These are phyloP conservation scores for Combretum micranthum DNA, from an alignment of 345 rosid genomes.

Conservation along the genomic window DNA sequence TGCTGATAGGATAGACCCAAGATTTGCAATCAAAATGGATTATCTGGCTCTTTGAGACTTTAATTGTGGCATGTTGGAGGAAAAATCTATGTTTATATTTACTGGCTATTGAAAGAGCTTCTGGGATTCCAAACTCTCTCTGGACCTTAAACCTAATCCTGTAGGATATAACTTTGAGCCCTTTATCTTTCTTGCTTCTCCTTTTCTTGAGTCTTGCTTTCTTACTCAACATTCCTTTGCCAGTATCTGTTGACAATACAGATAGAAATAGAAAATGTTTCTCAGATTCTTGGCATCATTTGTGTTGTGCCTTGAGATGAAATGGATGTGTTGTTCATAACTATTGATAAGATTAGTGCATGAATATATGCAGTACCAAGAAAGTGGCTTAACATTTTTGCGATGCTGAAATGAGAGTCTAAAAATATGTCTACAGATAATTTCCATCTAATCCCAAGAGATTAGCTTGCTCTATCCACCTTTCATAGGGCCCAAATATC, in stretches of 20 bases:
- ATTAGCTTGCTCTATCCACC: too few species aligned
- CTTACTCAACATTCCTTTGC: slow-evolving; percentile 38
- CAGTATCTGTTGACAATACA: slow-evolving; percentile 18
- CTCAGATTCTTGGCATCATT: background rate
- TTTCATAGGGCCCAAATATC: too few species aligned
- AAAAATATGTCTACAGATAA: too few species aligned
- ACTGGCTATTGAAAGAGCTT: slow-evolving; percentile 38
- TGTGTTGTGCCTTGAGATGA: background rate
- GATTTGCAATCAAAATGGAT: slow-evolving; percentile 48
- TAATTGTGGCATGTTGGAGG: slow-evolving; percentile 36
- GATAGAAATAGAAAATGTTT: slow-evolving; percentile 1
- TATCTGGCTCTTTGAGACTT: slow-evolving; percentile 2
- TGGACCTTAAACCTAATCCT: slow-evolving; percentile 25
- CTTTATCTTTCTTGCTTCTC: slow-evolving; percentile 23
- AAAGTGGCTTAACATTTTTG: too few species aligned
- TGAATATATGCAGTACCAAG: too few species aligned
- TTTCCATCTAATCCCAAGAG: too few species aligned
- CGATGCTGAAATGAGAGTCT: too few species aligned
- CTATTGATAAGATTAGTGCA: too few species aligned
- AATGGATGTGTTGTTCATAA: too few species aligned
- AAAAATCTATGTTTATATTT: slow-evolving; percentile 40
- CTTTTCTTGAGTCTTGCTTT: slow-evolving; percentile 28
- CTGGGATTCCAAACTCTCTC: slow-evolving; percentile 40
- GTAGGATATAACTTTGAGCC: slow-evolving; percentile 22
- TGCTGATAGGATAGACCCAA: slow-evolving; percentile 47